phyloP scores from a whole-genome alignment of 2,329 filamentous ascomycete species.

The Macroventuria anomochaeta region DNA sequence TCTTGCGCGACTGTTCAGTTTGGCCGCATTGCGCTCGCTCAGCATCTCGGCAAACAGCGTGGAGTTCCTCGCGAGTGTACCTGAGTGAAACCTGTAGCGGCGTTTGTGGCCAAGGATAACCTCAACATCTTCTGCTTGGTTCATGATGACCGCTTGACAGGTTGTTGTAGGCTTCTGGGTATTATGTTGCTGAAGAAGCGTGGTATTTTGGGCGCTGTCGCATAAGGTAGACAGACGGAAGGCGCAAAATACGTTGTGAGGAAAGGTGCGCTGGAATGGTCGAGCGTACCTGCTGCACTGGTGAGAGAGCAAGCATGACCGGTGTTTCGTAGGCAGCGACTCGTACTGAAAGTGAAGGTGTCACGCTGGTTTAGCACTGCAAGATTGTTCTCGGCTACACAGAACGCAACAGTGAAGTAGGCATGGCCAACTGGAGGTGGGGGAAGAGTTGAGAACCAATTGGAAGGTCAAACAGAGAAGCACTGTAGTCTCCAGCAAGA shows the following conservation, averaged over 20 bases:
- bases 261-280: background rate
- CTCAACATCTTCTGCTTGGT: conserved; percentile 46
- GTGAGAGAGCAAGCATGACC: background rate
- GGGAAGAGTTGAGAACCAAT: background rate
- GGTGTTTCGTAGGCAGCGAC: background rate
- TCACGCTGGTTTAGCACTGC: no score
- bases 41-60: conserved; percentile 41
- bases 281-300: background rate
- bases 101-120: conserved; percentile 40
- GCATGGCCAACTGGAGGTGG: background rate
- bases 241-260: background rate
- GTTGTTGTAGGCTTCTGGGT: background rate
- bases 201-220: no score
- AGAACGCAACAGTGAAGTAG: background rate
- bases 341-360: background rate
- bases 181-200: no score
- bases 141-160: conserved; percentile 21
- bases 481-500: background rate
- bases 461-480: background rate
- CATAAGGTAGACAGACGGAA: no score
- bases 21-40: conserved; percentile 38
- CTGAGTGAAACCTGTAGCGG: conserved; percentile 45
- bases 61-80: conserved; percentile 42
- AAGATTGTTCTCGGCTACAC: background rate
- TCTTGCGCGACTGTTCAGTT: conserved; percentile 33